Conservation (phyloP, 2,329 filamentous ascomycete genomes). For the Beauveria bassiana region DNA sequence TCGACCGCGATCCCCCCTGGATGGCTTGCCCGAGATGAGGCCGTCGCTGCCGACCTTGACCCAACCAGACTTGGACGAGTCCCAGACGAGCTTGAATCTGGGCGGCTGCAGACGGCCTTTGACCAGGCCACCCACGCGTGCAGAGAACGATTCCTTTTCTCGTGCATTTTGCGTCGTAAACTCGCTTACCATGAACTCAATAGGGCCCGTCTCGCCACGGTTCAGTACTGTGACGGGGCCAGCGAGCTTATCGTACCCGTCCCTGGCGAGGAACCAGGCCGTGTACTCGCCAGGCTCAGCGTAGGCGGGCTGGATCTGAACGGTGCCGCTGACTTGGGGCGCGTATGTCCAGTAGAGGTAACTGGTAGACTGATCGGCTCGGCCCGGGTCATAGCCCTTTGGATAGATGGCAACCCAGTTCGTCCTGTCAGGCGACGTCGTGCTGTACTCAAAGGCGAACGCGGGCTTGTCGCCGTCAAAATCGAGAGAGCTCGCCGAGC, state of each 20-base stretch:
- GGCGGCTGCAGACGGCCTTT: constrained; percentile 17
- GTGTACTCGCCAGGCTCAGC: constrained; percentile 1
- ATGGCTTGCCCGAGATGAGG: constrained; percentile 28
- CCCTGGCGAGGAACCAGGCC: not conserved
- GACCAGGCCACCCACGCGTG: constrained; percentile 26
- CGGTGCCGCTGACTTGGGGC: constrained; percentile 11
- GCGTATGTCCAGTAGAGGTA: constrained; percentile 20
- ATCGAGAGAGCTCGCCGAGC: not conserved
- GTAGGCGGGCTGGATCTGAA: constrained; percentile 9
- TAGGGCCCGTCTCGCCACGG: constrained; percentile 11
- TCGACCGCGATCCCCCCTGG: constrained; percentile 13
- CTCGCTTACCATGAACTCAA: constrained; percentile 22
- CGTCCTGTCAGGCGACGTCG: constrained; percentile 11
- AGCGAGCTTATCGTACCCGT: constrained; percentile 1
- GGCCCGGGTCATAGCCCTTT: constrained; percentile 15
- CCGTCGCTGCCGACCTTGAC: constrained; percentile 25
- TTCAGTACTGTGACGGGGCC: not conserved
- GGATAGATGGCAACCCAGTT: constrained; percentile 21
- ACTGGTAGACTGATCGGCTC: constrained; percentile 6
- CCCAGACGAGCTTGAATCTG: constrained; percentile 22
- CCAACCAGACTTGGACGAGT: constrained; percentile 23
- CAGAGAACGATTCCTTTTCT: constrained; percentile 24
- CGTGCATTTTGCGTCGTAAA: constrained; percentile 30
- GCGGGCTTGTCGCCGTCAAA: not conserved
- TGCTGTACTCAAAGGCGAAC: constrained; percentile 19